Base-by-base conservation (phyloP, 306 rosid species). In the Acacia crassicarpa region DNA sequence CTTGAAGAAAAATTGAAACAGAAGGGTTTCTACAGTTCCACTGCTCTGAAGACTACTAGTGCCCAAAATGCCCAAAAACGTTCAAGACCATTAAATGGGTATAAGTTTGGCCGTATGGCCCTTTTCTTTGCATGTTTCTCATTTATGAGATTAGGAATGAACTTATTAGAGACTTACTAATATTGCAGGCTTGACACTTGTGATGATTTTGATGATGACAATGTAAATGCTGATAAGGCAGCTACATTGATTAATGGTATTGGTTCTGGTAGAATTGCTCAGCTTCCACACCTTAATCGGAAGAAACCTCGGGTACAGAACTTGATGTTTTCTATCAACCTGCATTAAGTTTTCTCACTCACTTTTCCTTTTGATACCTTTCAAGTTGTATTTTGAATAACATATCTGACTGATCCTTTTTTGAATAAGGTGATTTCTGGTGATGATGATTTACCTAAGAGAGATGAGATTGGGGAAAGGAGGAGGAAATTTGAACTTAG, bases 391-490 rank as follows among this genome's bases (percentile, higher is more conserved):
- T 66, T 35, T 33, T 56, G 23, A 56, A 43, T 82, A 83, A 38
- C 44, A 32, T 72, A 63, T 85, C 45, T 78, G 72, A 35, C 44
- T 53, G 73, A 17, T 77, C 40, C 73, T 33, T 73, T 80, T 44
- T 74, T 63, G 70, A 77, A 59, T 72, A 83, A 94, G 98, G 94
- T 85, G 76, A 69, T 90, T 69, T 95, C 97, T 85, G 98, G 98
- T 35, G 97, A 93, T 85, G 97, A 93, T 84, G 98, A 95, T 86
- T 80, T 95, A 78, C 98, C 97, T n/a, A 81, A 74, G 85, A 89
- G 91, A 80, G 97, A 95, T 75, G 91, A 85, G 79, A 80, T 93
- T 83, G 89, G 95, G 16, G 94, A 91, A 88, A 91, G 93, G 78
- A 86, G 98, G 73, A 85, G 89, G 84, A 90, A 83, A 78, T 86